Conservation (phyloP, 1,139 yeast species). For the Blastobotrys apis region DNA sequence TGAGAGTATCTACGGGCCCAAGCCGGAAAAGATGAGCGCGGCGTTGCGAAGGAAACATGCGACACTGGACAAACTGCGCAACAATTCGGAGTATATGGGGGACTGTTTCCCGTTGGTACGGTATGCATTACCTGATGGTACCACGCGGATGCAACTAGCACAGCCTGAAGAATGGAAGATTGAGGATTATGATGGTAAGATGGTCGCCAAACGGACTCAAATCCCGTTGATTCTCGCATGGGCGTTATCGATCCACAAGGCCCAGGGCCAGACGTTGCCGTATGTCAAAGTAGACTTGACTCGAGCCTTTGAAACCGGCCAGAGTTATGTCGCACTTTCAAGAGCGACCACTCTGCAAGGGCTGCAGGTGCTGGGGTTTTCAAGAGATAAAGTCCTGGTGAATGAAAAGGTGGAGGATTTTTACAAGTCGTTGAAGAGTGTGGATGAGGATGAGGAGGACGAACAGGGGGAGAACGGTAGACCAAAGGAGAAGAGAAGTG, state of each 20-base stretch:
- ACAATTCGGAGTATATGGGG: constrained; percentile 17
- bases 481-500: too few relatives aligned
- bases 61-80: constrained; percentile 17
- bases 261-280: constrained; percentile 92
- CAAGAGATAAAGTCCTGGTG: constrained; percentile 58
- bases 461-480: neutral
- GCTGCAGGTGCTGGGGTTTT: constrained; percentile 69
- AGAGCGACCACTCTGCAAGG: constrained; percentile 80
- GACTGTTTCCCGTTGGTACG: constrained; percentile 64
- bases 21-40: constrained; percentile 3
- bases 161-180: constrained; percentile 71
- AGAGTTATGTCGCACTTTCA: constrained; percentile 89
- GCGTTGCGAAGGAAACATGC: constrained; percentile 16
- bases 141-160: constrained; percentile 66
- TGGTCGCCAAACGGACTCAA: constrained; percentile 49
- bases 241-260: constrained; percentile 93
- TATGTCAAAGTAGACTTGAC: constrained; percentile 76
- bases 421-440: constrained; percentile 43
- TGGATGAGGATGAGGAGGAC: neutral
- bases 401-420: constrained; percentile 65
- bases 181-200: constrained; percentile 53
- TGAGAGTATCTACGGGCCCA: constrained; percentile 10
- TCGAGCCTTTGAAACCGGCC: constrained; percentile 84
- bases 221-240: constrained; percentile 87
- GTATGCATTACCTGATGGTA: constrained; percentile 65